Evolutionary conservation across 129 eudicot genomes (phyloP).

Genomic region (Kitagawia praeruptora): DNA sequence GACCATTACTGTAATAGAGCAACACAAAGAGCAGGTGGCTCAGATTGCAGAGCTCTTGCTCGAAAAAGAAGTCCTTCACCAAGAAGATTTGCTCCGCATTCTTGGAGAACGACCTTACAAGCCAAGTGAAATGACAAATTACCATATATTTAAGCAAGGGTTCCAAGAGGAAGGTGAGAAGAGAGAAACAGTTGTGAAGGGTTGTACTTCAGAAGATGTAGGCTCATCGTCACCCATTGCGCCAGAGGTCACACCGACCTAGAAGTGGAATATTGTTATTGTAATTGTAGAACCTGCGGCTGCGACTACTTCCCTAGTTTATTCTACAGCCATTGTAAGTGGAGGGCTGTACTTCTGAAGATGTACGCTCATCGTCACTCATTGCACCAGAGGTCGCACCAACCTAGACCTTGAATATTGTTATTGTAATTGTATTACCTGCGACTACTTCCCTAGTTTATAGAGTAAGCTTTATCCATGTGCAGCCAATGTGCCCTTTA

Average conservation of each 20-base stretch:
- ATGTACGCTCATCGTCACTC: neutral
- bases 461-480: too few relatives aligned
- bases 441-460: too few relatives aligned
- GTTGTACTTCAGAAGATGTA: neutral
- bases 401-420: neutral
- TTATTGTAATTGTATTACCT: neutral
- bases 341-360: neutral
- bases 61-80: conserved; percentile 90
- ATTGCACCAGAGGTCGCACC: neutral
- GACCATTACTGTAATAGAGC: conserved; percentile 48
- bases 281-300: neutral
- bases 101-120: neutral
- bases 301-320: too few relatives aligned
- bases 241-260: neutral
- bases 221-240: neutral
- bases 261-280: neutral
- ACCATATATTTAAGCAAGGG: neutral
- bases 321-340: too few relatives aligned
- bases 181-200: neutral
- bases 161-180: neutral
- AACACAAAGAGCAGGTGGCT: conserved; percentile 80
- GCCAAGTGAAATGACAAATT: neutral
- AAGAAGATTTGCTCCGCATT: conserved; percentile 43
- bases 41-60: conserved; percentile 73
- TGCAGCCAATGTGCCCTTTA: too few relatives aligned